These are phyloP conservation scores for Aurifilum marmelostoma DNA, from an alignment of 2,329 filamentous ascomycete species.

Conservation along the genomic window DNA sequence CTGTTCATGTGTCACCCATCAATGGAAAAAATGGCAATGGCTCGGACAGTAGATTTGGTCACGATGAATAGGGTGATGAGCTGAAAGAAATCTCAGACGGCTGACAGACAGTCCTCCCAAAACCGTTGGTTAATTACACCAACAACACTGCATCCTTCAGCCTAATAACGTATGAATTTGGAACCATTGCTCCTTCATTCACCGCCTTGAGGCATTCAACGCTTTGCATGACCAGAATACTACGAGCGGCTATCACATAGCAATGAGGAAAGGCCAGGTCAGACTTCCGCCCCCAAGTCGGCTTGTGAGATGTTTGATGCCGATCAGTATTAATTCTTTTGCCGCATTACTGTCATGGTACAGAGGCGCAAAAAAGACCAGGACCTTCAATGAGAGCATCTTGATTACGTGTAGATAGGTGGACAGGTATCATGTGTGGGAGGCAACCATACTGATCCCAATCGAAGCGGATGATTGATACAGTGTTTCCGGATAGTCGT, in stretches of 20 bases:
- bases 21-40: too few species aligned
- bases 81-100: neutral
- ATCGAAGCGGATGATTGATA: too few species aligned
- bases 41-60: too few species aligned
- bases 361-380: too few species aligned
- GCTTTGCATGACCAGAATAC: neutral
- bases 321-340: too few species aligned
- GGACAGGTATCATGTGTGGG: neutral
- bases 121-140: too few species aligned
- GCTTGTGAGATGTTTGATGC: neutral
- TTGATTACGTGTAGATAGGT: neutral
- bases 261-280: neutral
- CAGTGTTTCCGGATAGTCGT: too few species aligned
- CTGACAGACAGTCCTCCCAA: neutral
- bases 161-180: neutral
- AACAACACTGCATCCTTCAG: neutral
- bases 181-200: neutral
- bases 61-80: neutral
- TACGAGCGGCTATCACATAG: neutral
- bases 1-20: neutral
- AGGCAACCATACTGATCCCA: too few species aligned
- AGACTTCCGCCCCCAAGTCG: neutral
- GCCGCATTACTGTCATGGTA: too few species aligned
- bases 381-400: neutral
- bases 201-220: neutral